These are phyloP conservation scores for Cercospora citrullina DNA, from an alignment of 2,329 filamentous ascomycete genomes.

Conservation along the genomic window DNA sequence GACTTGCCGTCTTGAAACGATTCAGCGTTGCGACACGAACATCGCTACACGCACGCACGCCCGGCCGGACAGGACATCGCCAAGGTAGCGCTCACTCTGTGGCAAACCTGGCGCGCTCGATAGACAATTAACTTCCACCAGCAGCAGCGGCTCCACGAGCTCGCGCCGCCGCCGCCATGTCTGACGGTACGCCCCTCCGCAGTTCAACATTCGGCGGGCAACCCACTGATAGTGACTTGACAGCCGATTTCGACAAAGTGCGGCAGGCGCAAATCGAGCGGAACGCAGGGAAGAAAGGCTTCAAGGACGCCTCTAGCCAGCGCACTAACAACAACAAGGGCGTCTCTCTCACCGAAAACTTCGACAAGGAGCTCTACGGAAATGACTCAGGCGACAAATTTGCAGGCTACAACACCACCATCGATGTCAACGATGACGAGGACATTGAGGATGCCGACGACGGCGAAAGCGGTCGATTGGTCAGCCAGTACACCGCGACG, in stretches of 20 bases:
- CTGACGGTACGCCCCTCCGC: conserved; percentile 21
- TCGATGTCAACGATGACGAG: conserved; percentile 74
- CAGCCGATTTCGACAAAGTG: conserved; percentile 81
- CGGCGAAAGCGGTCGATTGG: conserved; percentile 66
- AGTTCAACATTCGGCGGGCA: not conserved
- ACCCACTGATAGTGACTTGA: not conserved
- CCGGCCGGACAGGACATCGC: conserved; percentile 2
- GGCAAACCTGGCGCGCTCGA: conserved; percentile 1
- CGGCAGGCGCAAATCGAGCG: conserved; percentile 89
- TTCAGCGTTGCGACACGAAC: conserved; percentile 4
- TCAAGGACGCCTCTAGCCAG: conserved; percentile 75
- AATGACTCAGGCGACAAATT: conserved; percentile 72
- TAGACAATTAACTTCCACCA: conserved; percentile 15
- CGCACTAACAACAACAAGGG: conserved; percentile 79
- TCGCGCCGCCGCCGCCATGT: conserved; percentile 24
- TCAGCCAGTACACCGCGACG: conserved; percentile 95
- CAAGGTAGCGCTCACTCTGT: conserved; percentile 18
- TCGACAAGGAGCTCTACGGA: conserved; percentile 87
- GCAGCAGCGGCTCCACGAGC: conserved; percentile 14
- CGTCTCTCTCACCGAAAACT: conserved; percentile 84
- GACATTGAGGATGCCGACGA: conserved; percentile 70
- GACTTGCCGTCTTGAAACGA: not conserved
- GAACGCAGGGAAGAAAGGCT: conserved; percentile 80
- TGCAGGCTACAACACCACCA: conserved; percentile 86
- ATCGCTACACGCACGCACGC: conserved; percentile 1